Conservation (phyloP, 139 green algal genomes). For the Coccomyxa sp. region DNA sequence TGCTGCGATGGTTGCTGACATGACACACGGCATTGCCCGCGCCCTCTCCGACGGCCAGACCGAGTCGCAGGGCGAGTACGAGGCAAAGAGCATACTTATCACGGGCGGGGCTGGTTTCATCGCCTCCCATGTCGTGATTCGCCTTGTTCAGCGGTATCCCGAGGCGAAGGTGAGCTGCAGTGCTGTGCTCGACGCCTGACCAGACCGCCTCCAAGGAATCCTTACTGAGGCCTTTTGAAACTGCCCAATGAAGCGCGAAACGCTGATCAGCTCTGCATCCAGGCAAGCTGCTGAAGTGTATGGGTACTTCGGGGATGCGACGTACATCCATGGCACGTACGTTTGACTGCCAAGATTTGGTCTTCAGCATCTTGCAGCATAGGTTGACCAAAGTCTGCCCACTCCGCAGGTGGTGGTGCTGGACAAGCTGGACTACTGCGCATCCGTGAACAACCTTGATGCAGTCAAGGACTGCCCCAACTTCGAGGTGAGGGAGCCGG, state of each 20-base stretch:
- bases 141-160: conserved; percentile 70
- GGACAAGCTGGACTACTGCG: conserved; percentile 97
- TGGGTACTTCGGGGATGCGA: neutral
- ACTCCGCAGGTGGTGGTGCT: conserved; percentile 77
- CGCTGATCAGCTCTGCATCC: neutral
- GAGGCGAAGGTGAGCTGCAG: conserved; percentile 71
- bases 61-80: conserved; percentile 32
- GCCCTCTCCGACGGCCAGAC: neutral
- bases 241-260: neutral
- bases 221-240: neutral
- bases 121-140: conserved; percentile 79
- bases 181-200: neutral
- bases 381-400: neutral
- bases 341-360: no score
- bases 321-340: no score
- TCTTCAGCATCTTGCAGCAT: neutral
- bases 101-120: conserved; percentile 96
- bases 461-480: conserved; percentile 57
- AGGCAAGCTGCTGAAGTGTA: neutral
- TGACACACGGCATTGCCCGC: neutral
- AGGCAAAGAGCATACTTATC: conserved; percentile 71
- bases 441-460: conserved; percentile 78
- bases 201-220: neutral
- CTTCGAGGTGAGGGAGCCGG: conserved; percentile 63
- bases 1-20: neutral